Evolutionary conservation across 805 yeast genomes (phyloP).

Genomic region (Metschnikowia colocasiae): DNA sequence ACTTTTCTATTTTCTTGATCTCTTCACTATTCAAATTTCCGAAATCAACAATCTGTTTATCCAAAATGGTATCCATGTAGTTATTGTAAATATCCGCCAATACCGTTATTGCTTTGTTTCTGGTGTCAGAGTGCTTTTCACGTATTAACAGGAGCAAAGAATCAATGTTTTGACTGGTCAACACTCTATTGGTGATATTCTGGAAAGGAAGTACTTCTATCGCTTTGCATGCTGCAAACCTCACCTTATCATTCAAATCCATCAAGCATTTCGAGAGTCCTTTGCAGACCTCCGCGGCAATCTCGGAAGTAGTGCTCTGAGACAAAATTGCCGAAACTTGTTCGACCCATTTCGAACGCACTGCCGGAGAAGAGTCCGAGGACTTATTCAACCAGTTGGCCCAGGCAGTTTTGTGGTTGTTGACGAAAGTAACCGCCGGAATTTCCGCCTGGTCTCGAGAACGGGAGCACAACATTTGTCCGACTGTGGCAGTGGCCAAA

Average conservation of each 20-base stretch:
- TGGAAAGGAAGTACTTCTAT: constrained; percentile 46
- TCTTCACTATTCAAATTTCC: constrained; percentile 26
- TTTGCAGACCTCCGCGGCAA: constrained; percentile 34
- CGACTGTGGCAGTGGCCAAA: constrained; percentile 71
- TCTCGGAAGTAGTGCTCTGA: constrained; percentile 45
- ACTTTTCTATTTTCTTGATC: constrained; percentile 24
- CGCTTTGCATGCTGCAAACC: constrained; percentile 56
- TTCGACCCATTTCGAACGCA: constrained; percentile 69
- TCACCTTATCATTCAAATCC: constrained; percentile 72
- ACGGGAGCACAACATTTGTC: constrained; percentile 47
- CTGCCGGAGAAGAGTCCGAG: constrained; percentile 60
- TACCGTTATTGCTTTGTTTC: constrained; percentile 54
- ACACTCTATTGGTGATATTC: constrained; percentile 46
- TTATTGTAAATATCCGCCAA: constrained; percentile 55
- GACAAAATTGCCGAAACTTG: constrained; percentile 47
- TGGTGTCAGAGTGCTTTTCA: constrained; percentile 64
- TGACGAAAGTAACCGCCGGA: constrained; percentile 54
- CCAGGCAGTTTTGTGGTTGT: constrained; percentile 59
- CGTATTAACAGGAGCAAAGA: constrained; percentile 63
- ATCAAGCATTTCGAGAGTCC: constrained; percentile 66
- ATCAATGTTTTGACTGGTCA: constrained; percentile 44
- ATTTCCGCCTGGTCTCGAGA: constrained; percentile 31
- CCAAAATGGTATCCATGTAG: constrained; percentile 27
- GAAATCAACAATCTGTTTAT: constrained; percentile 25
- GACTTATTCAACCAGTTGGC: constrained; percentile 70